A percentile compares a stretch with the other conserved stretches of the same genome.
phyloP scores from a whole-genome alignment of 306 rosid genomes.

The Luffa acutangula region DNA sequence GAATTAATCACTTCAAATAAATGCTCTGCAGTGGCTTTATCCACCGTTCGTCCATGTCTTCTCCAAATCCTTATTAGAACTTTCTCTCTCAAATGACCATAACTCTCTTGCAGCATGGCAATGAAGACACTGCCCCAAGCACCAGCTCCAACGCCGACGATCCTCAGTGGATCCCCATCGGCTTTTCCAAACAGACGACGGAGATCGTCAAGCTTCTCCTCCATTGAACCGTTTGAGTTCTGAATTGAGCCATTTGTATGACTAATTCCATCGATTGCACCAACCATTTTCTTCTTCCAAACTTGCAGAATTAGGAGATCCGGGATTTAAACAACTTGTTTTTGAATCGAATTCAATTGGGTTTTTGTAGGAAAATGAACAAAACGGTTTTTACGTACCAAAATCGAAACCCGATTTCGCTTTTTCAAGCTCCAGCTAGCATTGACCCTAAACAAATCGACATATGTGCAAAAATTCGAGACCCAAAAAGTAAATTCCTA shows the following conservation, averaged over 20 bases:
- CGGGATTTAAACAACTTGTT: background rate
- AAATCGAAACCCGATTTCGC: background rate
- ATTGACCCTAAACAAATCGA: background rate
- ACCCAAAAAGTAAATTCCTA: background rate
- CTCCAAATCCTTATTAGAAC: conserved; percentile 79
- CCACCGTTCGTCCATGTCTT: conserved; percentile 63
- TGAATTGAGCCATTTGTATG: conserved; percentile 34
- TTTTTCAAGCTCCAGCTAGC: background rate
- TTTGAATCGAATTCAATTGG: background rate
- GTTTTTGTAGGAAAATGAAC: background rate
- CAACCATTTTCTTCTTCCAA: conserved; percentile 39
- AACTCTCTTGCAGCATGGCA: conserved; percentile 78
- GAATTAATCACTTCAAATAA: conserved; percentile 89
- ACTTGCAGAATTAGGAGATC: background rate
- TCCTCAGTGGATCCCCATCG: conserved; percentile 77
- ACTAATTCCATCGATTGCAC: conserved; percentile 10
- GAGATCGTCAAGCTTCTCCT: conserved; percentile 78
- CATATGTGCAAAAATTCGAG: background rate
- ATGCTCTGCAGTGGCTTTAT: conserved; percentile 72
- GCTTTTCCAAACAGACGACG: conserved; percentile 57
- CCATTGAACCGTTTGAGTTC: conserved; percentile 36
- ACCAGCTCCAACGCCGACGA: conserved; percentile 92
- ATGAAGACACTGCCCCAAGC: conserved; percentile 97
- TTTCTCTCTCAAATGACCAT: conserved; percentile 69
- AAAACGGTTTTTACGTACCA: background rate